Evolutionary conservation across 345 rosid genomes (phyloP).

Genomic region (Jatropha curcas): DNA sequence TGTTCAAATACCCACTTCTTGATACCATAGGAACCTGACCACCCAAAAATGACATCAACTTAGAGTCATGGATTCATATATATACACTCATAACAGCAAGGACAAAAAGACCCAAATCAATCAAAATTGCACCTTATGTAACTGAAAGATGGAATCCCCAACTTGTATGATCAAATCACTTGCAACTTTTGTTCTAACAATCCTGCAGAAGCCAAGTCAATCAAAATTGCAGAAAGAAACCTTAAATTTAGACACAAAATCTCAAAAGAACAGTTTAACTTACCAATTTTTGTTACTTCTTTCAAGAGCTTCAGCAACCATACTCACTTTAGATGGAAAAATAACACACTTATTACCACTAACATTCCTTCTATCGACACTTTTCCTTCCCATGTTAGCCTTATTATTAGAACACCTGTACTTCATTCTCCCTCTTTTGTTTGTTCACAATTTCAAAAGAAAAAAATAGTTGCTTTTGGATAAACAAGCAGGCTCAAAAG

Average conservation of each 20-base stretch:
- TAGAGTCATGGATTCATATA: background rate
- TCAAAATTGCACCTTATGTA: slow-evolving; percentile 71
- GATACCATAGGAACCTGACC: slow-evolving; percentile 57
- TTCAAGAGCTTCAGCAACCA: slow-evolving; percentile 43
- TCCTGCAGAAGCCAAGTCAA: slow-evolving; percentile 36
- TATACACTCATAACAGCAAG: background rate
- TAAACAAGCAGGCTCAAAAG: no score
- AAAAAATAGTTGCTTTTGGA: background rate
- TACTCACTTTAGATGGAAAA: slow-evolving; percentile 22
- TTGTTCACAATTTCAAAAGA: background rate
- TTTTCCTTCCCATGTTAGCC: slow-evolving; percentile 18
- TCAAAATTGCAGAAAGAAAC: background rate
- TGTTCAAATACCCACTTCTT: slow-evolving; percentile 50
- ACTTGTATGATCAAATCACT: slow-evolving; percentile 50
- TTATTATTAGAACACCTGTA: background rate
- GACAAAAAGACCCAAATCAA: no score
- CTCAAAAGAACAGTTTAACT: no score
- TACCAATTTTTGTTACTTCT: slow-evolving; percentile 46
- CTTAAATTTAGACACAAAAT: background rate
- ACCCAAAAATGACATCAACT: slow-evolving; percentile 9
- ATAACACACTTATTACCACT: slow-evolving; percentile 34
- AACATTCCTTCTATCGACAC: slow-evolving; percentile 14
- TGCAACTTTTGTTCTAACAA: slow-evolving; percentile 32
- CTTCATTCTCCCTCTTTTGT: slow-evolving; percentile 22
- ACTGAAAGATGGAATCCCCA: slow-evolving; percentile 50